A percentile compares a stretch with the other conserved stretches of the same genome.
These are phyloP conservation scores for Colletotrichum camelliae DNA, from an alignment of 2,329 filamentous ascomycete species.

Conservation along the genomic window DNA sequence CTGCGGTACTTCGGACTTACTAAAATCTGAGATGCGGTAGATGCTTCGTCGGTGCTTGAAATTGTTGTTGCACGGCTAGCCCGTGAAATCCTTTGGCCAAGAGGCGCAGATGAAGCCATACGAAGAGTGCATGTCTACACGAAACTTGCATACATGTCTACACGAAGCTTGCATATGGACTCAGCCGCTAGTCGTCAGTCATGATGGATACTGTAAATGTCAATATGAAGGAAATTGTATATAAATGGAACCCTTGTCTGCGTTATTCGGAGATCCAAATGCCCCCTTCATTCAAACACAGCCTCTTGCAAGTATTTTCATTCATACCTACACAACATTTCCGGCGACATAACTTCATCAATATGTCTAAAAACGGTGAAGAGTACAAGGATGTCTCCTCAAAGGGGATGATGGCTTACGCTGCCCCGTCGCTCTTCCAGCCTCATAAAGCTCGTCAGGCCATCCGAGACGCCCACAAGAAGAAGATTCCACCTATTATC, in stretches of 20 bases:
- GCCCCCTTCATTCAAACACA: background rate
- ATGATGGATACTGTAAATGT: background rate
- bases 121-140: background rate
- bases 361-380: background rate
- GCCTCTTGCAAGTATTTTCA: background rate
- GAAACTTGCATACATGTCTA: background rate
- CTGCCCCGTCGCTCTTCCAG: slow-evolving; percentile 49
- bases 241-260: background rate
- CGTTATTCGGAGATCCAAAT: background rate
- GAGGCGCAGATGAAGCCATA: background rate
- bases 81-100: background rate
- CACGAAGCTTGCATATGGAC: background rate
- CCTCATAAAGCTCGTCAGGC: slow-evolving; percentile 49
- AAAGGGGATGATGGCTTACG: slow-evolving; percentile 42
- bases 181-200: background rate
- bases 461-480: slow-evolving; percentile 49
- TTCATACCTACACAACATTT: background rate
- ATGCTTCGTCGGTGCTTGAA: background rate
- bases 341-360: background rate
- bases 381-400: slow-evolving; percentile 10
- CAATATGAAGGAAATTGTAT: background rate
- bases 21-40: background rate
- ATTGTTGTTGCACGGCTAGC: background rate
- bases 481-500: slow-evolving; percentile 47
- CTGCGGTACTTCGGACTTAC: background rate